These are phyloP conservation scores for Kregervanrija fluxuum DNA, from an alignment of 805 yeast genomes.

Conservation along the genomic window DNA sequence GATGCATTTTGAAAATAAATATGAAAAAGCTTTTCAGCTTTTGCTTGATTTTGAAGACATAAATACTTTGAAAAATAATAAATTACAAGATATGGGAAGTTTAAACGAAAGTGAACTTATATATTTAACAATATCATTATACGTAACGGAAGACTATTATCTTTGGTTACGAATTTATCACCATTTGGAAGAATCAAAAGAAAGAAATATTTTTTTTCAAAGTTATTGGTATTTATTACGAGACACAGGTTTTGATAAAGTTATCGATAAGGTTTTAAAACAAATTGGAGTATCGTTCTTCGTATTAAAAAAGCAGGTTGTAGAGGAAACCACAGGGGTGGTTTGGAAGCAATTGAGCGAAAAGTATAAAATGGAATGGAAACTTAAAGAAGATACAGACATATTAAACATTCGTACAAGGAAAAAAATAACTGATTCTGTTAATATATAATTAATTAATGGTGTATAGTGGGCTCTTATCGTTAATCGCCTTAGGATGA, in stretches of 20 bases:
- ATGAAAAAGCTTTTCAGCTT: slow-evolving; percentile 26
- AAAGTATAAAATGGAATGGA: slow-evolving; percentile 28
- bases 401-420: slow-evolving; percentile 20
- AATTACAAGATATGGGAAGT: too few species aligned
- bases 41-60: slow-evolving; percentile 3
- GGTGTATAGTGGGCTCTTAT: too few species aligned
- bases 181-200: background rate
- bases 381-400: slow-evolving; percentile 20
- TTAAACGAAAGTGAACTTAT: background rate
- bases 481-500: too few species aligned
- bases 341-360: slow-evolving; percentile 17
- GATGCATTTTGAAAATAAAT: slow-evolving; percentile 32
- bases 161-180: slow-evolving; percentile 4
- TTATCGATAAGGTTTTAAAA: slow-evolving; percentile 28
- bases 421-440: background rate
- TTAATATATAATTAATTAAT: too few species aligned
- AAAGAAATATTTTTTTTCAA: background rate
- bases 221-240: background rate
- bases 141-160: background rate
- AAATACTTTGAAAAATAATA: background rate
- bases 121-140: background rate
- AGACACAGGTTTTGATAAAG: slow-evolving; percentile 27
- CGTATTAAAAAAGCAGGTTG: slow-evolving; percentile 20
- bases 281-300: slow-evolving; percentile 35
- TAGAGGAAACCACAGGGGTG: slow-evolving; percentile 29